Conservation (phyloP, 108 stramenopile genomes). For the Cylindrotheca closterium region DNA sequence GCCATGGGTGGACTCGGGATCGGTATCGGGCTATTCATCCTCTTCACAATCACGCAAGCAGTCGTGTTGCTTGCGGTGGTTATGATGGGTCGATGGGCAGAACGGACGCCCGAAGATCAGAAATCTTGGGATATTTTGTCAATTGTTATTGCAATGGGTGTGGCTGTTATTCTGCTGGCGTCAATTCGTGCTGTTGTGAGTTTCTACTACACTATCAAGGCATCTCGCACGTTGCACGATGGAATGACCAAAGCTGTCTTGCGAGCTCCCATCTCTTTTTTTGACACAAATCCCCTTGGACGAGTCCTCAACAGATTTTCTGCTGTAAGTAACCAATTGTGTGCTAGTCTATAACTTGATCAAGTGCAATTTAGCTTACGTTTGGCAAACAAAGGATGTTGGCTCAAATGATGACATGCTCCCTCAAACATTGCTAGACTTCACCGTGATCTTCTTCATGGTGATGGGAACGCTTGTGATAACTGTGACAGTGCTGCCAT, state of each 20-base stretch:
- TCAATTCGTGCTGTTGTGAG: conserved; percentile 43
- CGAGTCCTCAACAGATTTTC: conserved; percentile 75
- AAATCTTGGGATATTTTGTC: conserved; percentile 27
- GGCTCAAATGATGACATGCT: conserved; percentile 75
- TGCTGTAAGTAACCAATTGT: conserved; percentile 20
- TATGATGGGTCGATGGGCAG: conserved; percentile 57
- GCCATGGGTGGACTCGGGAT: conserved; percentile 61
- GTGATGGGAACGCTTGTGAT: conserved; percentile 54
- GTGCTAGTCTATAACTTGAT: no score
- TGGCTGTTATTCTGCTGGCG: conserved; percentile 37
- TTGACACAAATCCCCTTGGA: conserved; percentile 85
- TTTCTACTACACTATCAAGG: conserved; percentile 49
- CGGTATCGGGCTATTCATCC: conserved; percentile 38
- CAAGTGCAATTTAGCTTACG: conserved; percentile 85
- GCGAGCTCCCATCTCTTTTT: conserved; percentile 74
- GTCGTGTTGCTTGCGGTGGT: conserved; percentile 47
- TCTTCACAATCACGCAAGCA: conserved; percentile 61
- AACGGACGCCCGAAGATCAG: conserved; percentile 41
- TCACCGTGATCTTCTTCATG: conserved; percentile 52
- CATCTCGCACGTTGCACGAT: conserved; percentile 69
- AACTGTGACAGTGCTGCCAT: conserved; percentile 56
- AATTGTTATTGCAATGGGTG: conserved; percentile 44
- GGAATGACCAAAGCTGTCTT: conserved; percentile 71
- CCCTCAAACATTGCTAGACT: conserved; percentile 57
- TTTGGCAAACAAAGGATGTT: conserved; percentile 74